Evolutionary conservation across 257 asterid genomes (phyloP), one percentile per base, ranked within the genome.

Genomic region (Solanum habrochaites): DNA sequence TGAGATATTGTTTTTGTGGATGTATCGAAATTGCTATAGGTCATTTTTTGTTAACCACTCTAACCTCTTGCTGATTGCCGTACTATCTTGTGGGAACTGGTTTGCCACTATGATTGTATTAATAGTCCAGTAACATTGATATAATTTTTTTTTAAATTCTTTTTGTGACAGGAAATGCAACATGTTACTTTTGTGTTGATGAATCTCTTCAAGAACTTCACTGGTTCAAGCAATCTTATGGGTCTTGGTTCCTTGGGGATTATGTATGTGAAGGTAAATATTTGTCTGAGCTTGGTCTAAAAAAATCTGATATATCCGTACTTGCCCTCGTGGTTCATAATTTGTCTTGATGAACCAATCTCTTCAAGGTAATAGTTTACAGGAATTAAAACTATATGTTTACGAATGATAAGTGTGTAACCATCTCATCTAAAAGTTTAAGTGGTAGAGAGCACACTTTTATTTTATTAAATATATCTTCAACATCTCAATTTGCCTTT

Each of bases 211-310:
- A 94, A 78, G 99, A 97, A 87, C 91, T 97, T 89, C 94, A 97
- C 88, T 94, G 95, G 97, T 97, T 95, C 89, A 96, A 96, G 91
- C 98, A 95, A 92, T 87, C 94, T 83, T 91, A 93, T 87, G 98
- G 99, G 70, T 97, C 99, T 43, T 97, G 99, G 99, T 96, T 97
- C 90, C 92, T 96, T 69, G 99, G 99, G 49, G 99, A 97, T 86
- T 96, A 93, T 90, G 96, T 96, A 71, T 93, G 94, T 86, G 97
- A 97, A 96, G 99, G 98, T 97, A 90, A 92, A 74, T 5, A 72
- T 85, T 66, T 37, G 18, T 62, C 11, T 25, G 37, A 74, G n/a
- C 87, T 45, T 85, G 42, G 80, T 85, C n/a, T 85, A 23, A 45
- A 4, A 31, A 32, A 32, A 32, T 32, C 27, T 45, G 16, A 27